Percentiles rank a stretch among this genome's conserved stretches.
Evolutionary conservation across 148 eudicot species (phyloP).

Genomic region (Spergularia marina): DNA sequence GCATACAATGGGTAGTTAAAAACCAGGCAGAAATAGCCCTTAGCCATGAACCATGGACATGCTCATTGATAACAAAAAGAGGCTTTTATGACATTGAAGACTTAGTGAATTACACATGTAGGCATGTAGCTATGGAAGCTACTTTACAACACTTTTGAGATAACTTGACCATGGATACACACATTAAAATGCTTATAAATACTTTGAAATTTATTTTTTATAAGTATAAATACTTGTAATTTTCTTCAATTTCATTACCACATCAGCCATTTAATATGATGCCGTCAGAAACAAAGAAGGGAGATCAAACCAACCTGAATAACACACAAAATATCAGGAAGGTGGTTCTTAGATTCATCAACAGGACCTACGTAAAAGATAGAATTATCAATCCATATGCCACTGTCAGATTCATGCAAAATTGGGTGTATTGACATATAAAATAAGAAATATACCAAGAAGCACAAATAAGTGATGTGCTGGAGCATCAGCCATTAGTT

Average conservation of each 20-base stretch:
- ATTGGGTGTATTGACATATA: background rate
- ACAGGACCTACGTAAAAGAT: conserved; percentile 70
- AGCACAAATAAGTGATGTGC: conserved; percentile 97
- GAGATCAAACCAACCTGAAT: conserved; percentile 61
- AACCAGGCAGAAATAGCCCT: background rate
- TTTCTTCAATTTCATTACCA: background rate
- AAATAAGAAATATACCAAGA: conserved; percentile 54
- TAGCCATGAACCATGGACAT: background rate
- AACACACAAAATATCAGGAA: conserved; percentile 95
- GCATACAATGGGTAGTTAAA: background rate
- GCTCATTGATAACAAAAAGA: background rate
- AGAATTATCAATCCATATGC: conserved; percentile 9
- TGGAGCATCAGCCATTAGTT: conserved; percentile 95
- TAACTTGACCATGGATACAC: background rate
- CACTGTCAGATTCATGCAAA: background rate
- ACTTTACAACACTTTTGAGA: background rate
- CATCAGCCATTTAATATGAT: background rate
- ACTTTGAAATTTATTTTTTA: background rate
- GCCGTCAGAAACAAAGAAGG: background rate
- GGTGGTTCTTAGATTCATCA: conserved; percentile 84
- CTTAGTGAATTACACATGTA: background rate
- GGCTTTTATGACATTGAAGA: background rate
- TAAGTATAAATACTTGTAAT: background rate
- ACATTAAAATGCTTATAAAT: background rate
- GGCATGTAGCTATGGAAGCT: background rate